Base-by-base conservation (phyloP, 2,329 filamentous ascomycete genomes). In the Diaporthe australafricana region DNA sequence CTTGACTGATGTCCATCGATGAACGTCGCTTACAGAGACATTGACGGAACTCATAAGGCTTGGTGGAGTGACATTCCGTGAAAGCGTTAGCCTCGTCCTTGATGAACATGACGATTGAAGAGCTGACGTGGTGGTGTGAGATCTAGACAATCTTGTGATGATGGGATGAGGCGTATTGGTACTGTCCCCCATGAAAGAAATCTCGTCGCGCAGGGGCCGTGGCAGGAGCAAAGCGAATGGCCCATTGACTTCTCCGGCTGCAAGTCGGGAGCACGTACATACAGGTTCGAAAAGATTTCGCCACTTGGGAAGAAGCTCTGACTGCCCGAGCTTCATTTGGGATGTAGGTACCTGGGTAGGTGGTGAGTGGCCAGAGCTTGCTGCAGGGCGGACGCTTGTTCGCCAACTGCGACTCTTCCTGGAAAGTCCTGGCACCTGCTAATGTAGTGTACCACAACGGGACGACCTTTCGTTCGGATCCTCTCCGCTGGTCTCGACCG, bases 381-480 rank as follows among this genome's bases (percentile, higher is more conserved):
- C 66, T 60, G 53, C 42, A 20, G 40, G 53, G 38, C 17, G 52
- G 30, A 40, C 53, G 30, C 66, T 69, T 69, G 66, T 40, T 69
- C 42, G 53, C 22, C 53, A 25, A 35, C 27, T 27, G 32, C 25
- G 7, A 35, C 30, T 16, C 20, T 45, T 63, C 27, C 42, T 5
- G 16, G 16, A 35, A 1, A 48, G 42, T 63, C 20, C 20, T 32
- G 27, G 27, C 57, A 32, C 27, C 42, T 63, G 22, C 42, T 63
- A 48, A 35, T 48, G 27, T 35, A 48, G 57, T 48, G 57, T 48
- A 48, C 57, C 57, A 48, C 42, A 48, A 25, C 57, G 48, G 57
- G 14, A 25, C 32, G 42, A 63, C 42, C 27, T 25, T 17, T 35
- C 20, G 27, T 48, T 48, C 57, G 57, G 42, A 35, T 63, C 57